phyloP scores from a whole-genome alignment of 1,139 yeast species.

The Taphrina pruni region DNA sequence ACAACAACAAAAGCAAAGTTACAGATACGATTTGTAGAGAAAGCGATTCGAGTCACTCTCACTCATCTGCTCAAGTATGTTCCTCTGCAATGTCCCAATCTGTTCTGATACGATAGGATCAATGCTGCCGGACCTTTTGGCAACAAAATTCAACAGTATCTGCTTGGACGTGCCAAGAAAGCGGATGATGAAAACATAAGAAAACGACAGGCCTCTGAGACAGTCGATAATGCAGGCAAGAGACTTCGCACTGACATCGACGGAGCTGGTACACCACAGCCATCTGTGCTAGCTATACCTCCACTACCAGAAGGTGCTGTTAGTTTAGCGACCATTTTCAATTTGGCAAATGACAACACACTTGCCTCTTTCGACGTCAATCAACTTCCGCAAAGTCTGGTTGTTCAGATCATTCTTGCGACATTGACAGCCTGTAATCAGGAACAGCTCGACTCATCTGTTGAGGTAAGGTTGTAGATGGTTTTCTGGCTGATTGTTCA shows the following conservation, averaged over 20 bases:
- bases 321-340: constrained; percentile 36
- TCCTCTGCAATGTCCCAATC: background rate
- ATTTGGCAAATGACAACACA: constrained; percentile 51
- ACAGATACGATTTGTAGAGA: constrained; percentile 52
- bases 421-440: constrained; percentile 65
- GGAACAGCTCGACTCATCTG: constrained; percentile 57
- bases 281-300: constrained; percentile 27
- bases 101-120: constrained; percentile 7
- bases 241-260: constrained; percentile 27
- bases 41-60: constrained; percentile 52
- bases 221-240: constrained; percentile 16
- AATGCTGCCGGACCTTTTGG: constrained; percentile 39
- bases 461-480: constrained; percentile 34
- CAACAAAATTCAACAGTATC: constrained; percentile 29
- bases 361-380: constrained; percentile 72
- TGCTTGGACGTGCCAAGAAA: constrained; percentile 21
- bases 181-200: constrained; percentile 16
- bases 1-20: constrained; percentile 49
- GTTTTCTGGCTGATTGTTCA: background rate
- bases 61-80: constrained; percentile 48
- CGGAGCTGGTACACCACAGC: constrained; percentile 40
- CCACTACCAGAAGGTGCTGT: constrained; percentile 44
- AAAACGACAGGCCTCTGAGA: constrained; percentile 26
- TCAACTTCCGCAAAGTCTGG: constrained; percentile 66
- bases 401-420: constrained; percentile 68